These are phyloP conservation scores for Lodderomyces margitis DNA, from an alignment of 1,139 yeast species.

Conservation along the genomic window DNA sequence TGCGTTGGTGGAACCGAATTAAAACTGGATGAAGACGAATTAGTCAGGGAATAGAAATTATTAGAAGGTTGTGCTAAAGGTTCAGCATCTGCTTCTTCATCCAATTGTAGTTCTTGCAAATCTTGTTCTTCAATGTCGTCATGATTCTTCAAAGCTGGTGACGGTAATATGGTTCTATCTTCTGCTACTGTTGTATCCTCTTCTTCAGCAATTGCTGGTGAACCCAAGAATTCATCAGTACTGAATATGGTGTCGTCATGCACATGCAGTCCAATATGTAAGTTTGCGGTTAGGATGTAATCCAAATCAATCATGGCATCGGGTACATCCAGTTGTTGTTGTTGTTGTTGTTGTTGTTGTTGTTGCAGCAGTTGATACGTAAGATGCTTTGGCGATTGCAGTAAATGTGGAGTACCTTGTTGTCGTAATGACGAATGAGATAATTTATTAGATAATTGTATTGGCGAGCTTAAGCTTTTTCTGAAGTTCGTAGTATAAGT, in stretches of 20 bases:
- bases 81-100: conserved; percentile 18
- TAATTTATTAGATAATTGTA: conserved; percentile 20
- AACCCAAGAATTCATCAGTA: conserved; percentile 35
- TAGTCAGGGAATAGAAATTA: conserved; percentile 29
- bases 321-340: conserved; percentile 38
- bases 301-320: conserved; percentile 66
- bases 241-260: conserved; percentile 15
- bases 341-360: not conserved
- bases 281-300: conserved; percentile 48
- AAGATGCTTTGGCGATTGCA: not conserved
- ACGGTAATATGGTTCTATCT: conserved; percentile 15
- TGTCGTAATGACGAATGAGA: conserved; percentile 7
- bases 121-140: conserved; percentile 25
- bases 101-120: conserved; percentile 20
- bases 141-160: conserved; percentile 6
- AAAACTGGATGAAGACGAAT: conserved; percentile 37
- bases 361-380: conserved; percentile 1
- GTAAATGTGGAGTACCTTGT: conserved; percentile 5
- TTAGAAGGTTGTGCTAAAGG: conserved; percentile 16
- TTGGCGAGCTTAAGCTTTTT: conserved; percentile 33
- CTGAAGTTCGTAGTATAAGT: conserved; percentile 3
- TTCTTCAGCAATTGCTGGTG: conserved; percentile 28
- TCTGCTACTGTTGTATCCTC: conserved; percentile 28
- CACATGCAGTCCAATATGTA: conserved; percentile 24
- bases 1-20: conserved; percentile 31